A percentile compares a stretch with the other conserved stretches of the same genome.
Conservation (phyloP, 1,139 yeast species). For the Pichia cactophila region DNA sequence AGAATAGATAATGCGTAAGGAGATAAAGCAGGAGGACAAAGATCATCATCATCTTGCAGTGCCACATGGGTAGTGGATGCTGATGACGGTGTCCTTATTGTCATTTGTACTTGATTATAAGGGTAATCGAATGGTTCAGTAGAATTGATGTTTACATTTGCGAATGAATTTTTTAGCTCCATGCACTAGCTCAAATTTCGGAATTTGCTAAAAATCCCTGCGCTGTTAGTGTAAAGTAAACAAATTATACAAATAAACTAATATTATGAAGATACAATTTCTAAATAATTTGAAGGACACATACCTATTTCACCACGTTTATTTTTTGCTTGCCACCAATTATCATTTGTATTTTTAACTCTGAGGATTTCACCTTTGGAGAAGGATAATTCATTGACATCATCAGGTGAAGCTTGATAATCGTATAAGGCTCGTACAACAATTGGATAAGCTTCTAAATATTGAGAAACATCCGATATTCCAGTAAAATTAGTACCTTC, state of each 20-base stretch:
- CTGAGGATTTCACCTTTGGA: conserved; percentile 83
- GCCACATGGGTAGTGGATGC: neutral
- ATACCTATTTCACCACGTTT: conserved; percentile 91
- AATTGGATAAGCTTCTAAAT: conserved; percentile 48
- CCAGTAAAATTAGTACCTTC: conserved; percentile 27
- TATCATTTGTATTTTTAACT: conserved; percentile 88
- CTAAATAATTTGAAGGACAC: conserved; percentile 92
- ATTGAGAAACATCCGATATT: conserved; percentile 10
- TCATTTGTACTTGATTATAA: neutral
- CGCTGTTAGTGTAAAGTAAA: neutral
- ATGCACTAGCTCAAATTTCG: no score
- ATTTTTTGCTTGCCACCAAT: conserved; percentile 98
- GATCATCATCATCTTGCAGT: neutral
- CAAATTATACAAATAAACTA: neutral
- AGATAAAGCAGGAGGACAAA: conserved; percentile 60
- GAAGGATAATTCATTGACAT: conserved; percentile 87
- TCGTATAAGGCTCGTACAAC: conserved; percentile 81
- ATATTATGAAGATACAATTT: conserved; percentile 35
- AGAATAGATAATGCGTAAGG: conserved; percentile 43
- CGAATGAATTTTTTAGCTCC: no score
- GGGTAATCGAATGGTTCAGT: no score
- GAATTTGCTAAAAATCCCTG: no score
- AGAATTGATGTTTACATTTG: no score
- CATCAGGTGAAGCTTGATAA: conserved; percentile 90
- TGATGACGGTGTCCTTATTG: neutral